These are phyloP conservation scores for Yamadazyma laniorum DNA, from an alignment of 805 yeast genomes.

Conservation along the genomic window DNA sequence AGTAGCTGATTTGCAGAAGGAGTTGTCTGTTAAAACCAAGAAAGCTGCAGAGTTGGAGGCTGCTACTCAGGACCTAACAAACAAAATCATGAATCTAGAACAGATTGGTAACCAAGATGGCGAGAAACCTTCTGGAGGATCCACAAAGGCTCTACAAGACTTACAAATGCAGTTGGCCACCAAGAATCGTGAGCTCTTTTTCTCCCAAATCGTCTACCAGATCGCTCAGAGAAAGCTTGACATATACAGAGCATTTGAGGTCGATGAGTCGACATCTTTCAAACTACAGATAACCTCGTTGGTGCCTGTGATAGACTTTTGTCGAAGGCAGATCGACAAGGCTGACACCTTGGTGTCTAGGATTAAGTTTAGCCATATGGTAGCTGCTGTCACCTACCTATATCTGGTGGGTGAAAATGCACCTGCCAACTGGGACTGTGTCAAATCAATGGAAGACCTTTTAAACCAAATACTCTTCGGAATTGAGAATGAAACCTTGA, in stretches of 20 bases:
- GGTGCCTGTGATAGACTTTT: background rate
- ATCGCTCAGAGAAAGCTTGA: conserved; percentile 4
- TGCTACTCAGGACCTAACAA: conserved; percentile 2
- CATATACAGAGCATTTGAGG: background rate
- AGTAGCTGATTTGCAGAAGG: conserved; percentile 24
- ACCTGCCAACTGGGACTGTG: background rate
- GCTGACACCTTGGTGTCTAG: background rate
- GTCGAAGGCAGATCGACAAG: background rate
- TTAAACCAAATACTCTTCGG: background rate
- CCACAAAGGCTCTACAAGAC: background rate
- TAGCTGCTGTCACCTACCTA: background rate
- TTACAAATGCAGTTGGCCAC: background rate
- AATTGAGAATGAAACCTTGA: background rate
- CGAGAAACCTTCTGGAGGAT: background rate
- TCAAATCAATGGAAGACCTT: too few relatives aligned
- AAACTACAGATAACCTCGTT: conserved; percentile 1
- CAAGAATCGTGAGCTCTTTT: conserved; percentile 11
- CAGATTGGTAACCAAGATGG: background rate
- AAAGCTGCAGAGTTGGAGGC: background rate
- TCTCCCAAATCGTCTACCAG: conserved; percentile 2
- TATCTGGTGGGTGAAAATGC: conserved; percentile 1
- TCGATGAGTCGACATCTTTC: conserved; percentile 1
- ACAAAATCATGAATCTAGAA: background rate
- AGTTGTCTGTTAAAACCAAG: conserved; percentile 11
- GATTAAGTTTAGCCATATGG: background rate